A percentile compares a stretch with the other conserved stretches of the same genome.
phyloP scores from a whole-genome alignment of 306 rosid species.

The Myrica gale region DNA sequence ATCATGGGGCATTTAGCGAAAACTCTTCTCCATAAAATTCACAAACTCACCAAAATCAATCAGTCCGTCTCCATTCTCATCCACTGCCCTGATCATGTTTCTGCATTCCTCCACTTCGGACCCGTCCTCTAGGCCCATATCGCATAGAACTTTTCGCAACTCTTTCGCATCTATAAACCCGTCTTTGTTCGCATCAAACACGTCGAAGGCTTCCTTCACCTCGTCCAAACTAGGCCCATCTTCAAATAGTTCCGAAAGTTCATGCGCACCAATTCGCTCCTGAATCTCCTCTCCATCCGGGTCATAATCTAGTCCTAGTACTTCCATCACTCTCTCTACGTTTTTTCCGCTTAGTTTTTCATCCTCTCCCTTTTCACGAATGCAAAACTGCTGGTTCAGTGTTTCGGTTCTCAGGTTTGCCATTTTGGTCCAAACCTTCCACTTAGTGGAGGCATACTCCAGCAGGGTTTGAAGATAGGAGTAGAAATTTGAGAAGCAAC shows the following conservation, averaged over 20 bases:
- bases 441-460: neutral
- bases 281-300: constrained; percentile 4
- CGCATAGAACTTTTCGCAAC: constrained; percentile 30
- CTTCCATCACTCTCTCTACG: constrained; percentile 32
- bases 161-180: constrained; percentile 49
- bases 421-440: constrained; percentile 24
- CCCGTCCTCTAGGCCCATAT: constrained; percentile 36
- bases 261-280: constrained; percentile 21
- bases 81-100: constrained; percentile 41
- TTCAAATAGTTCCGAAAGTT: constrained; percentile 33
- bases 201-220: constrained; percentile 47
- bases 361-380: neutral
- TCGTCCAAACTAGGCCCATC: constrained; percentile 43
- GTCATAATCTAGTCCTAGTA: constrained; percentile 29
- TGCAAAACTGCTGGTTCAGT: constrained; percentile 1
- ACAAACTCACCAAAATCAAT: constrained; percentile 45
- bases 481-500: constrained; percentile 14
- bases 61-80: constrained; percentile 42
- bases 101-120: constrained; percentile 24
- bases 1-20: neutral
- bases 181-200: constrained; percentile 52
- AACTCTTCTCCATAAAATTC: constrained; percentile 33
- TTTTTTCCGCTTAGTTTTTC: constrained; percentile 37
- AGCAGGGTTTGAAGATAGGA: constrained; percentile 9
- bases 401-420: neutral